These are phyloP conservation scores for Globisporangium lucens DNA, from an alignment of 352 stramenopile genomes.

Conservation along the genomic window DNA sequence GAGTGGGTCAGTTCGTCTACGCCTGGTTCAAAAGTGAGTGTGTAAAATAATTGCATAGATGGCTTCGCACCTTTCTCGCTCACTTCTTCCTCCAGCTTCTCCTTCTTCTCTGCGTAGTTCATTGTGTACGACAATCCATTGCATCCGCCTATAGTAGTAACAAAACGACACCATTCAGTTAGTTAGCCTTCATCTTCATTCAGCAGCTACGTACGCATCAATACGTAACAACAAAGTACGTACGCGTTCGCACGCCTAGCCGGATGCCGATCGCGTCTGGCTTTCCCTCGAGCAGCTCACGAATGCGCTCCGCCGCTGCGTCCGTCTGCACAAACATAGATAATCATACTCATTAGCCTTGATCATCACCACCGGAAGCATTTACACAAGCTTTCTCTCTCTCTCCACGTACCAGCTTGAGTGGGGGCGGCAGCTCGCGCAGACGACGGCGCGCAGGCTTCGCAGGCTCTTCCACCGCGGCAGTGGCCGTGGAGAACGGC, in stretches of 20 bases:
- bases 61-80: constrained; percentile 62
- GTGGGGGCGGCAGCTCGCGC: constrained; percentile 64
- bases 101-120: constrained; percentile 97
- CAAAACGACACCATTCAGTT: neutral
- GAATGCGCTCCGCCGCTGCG: constrained; percentile 82
- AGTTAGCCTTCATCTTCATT: neutral
- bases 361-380: neutral
- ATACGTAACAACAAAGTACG: constrained; percentile 17
- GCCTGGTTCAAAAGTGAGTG: constrained; percentile 4
- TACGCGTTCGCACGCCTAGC: constrained; percentile 93
- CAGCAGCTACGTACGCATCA: neutral
- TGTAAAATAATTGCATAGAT: neutral
- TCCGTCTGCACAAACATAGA: constrained; percentile 60
- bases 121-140: constrained; percentile 99
- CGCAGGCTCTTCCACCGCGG: constrained; percentile 28
- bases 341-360: neutral
- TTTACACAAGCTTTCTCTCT: neutral
- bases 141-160: constrained; percentile 84
- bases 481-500: constrained; percentile 32
- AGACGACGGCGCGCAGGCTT: constrained; percentile 44
- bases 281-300: constrained; percentile 81
- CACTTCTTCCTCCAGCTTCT: constrained; percentile 94
- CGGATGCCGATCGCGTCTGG: constrained; percentile 93
- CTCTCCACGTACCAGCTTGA: constrained; percentile 58
- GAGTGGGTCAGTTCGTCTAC: neutral